Evolutionary conservation across 1,284 basidiomycete species (phyloP).

Genomic region (Gastroboletus turbinatus): DNA sequence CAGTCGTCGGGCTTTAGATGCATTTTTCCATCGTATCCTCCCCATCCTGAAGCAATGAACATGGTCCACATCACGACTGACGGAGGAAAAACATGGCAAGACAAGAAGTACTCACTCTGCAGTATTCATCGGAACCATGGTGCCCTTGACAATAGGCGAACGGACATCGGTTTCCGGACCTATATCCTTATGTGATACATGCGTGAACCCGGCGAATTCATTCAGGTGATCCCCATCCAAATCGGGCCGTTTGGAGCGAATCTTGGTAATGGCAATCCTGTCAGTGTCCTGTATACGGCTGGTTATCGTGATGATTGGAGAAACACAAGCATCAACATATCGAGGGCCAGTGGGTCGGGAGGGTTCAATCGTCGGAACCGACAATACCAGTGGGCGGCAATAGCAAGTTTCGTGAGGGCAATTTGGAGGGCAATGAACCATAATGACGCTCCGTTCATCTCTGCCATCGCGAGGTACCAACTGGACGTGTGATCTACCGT

Average conservation of each 20-base stretch:
- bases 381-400: neutral
- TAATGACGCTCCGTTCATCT: conserved; percentile 15
- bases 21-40: conserved; percentile 11
- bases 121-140: conserved; percentile 20
- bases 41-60: conserved; percentile 14
- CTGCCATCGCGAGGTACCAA: conserved; percentile 16
- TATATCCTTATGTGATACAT: conserved; percentile 14
- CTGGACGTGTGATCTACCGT: conserved; percentile 27
- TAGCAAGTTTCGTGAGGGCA: conserved; percentile 25
- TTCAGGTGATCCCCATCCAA: conserved; percentile 1
- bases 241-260: neutral
- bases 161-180: conserved; percentile 26
- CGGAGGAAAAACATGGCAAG: neutral
- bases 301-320: conserved; percentile 22
- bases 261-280: neutral
- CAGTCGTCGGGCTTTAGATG: conserved; percentile 7
- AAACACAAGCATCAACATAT: conserved; percentile 30
- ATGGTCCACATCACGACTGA: conserved; percentile 7
- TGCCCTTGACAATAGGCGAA: conserved; percentile 28
- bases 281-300: neutral
- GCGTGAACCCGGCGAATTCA: conserved; percentile 13
- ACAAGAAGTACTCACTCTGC: conserved; percentile 23
- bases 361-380: neutral
- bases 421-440: conserved; percentile 22
- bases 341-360: neutral